Evolutionary conservation across 441 rosid species (phyloP).

Genomic region (Iberis amara): DNA sequence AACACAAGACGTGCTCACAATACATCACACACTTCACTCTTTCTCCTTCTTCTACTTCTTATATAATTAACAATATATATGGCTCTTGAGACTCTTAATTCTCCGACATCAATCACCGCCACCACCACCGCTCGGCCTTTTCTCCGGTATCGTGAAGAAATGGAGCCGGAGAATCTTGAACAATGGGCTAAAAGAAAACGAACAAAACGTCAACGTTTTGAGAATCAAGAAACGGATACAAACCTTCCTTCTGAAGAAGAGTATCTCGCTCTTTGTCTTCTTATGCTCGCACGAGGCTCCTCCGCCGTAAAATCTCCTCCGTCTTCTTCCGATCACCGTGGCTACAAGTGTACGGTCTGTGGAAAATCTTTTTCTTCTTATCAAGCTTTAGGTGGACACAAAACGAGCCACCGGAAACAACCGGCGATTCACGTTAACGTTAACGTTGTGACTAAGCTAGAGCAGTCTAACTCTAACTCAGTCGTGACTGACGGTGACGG

Average conservation of each 20-base stretch:
- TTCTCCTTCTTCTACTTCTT: slow-evolving; percentile 11
- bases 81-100: slow-evolving; percentile 33
- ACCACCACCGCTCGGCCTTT: slow-evolving; percentile 23
- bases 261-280: slow-evolving; percentile 85
- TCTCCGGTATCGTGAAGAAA: slow-evolving; percentile 29
- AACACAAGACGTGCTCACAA: slow-evolving; percentile 36
- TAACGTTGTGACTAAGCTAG: slow-evolving; percentile 1
- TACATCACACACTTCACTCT: slow-evolving; percentile 35
- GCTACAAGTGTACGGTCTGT: slow-evolving; percentile 43
- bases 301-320: neutral
- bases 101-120: slow-evolving; percentile 27
- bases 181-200: slow-evolving; percentile 36
- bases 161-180: slow-evolving; percentile 31
- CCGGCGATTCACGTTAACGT: slow-evolving; percentile 10
- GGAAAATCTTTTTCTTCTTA: slow-evolving; percentile 38
- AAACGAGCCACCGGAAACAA: slow-evolving; percentile 46
- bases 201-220: slow-evolving; percentile 33
- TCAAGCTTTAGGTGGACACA: slow-evolving; percentile 57
- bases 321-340: slow-evolving; percentile 19
- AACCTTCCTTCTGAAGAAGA: slow-evolving; percentile 66
- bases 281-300: slow-evolving; percentile 85
- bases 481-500: slow-evolving; percentile 11
- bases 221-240: slow-evolving; percentile 18
- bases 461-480: slow-evolving; percentile 22
- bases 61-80: slow-evolving; percentile 14